phyloP scores from a whole-genome alignment of 805 yeast genomes.

The Komagataella populi region DNA sequence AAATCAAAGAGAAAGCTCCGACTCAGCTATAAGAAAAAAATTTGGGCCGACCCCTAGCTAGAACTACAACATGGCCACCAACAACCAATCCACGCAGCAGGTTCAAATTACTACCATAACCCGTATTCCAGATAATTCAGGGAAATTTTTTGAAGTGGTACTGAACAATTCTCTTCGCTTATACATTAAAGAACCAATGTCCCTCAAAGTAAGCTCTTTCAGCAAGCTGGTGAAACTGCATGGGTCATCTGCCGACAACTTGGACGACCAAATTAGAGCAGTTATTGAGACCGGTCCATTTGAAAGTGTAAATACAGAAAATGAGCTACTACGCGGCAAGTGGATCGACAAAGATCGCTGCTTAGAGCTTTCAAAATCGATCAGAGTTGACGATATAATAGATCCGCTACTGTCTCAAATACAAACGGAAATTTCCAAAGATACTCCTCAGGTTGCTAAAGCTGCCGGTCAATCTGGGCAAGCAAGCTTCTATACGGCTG shows the following conservation, averaged over 20 bases:
- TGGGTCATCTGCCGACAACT: constrained; percentile 1
- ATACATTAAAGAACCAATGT: not conserved
- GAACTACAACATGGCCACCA: not conserved
- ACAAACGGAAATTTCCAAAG: not conserved
- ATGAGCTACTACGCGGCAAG: not conserved
- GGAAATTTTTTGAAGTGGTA: not conserved
- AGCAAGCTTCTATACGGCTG: not conserved
- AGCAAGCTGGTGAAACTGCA: not conserved
- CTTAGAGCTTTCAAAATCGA: not conserved
- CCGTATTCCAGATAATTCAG: not conserved
- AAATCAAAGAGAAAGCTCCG: not conserved
- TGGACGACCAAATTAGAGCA: constrained; percentile 1
- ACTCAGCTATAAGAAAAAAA: not conserved
- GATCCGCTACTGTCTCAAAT: not conserved
- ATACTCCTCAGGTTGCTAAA: not conserved
- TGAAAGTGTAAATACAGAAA: not conserved
- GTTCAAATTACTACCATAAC: not conserved
- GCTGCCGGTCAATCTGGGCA: not conserved
- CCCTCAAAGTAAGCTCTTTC: not conserved
- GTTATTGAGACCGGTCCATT: not conserved
- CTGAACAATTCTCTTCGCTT: not conserved
- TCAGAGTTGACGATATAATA: not conserved
- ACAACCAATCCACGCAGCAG: not conserved
- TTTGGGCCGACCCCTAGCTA: not conserved
- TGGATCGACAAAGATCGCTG: not conserved